These are phyloP conservation scores for Hypoxylon fragiforme DNA, from an alignment of 495 filamentous ascomycete genomes.

Conservation along the genomic window DNA sequence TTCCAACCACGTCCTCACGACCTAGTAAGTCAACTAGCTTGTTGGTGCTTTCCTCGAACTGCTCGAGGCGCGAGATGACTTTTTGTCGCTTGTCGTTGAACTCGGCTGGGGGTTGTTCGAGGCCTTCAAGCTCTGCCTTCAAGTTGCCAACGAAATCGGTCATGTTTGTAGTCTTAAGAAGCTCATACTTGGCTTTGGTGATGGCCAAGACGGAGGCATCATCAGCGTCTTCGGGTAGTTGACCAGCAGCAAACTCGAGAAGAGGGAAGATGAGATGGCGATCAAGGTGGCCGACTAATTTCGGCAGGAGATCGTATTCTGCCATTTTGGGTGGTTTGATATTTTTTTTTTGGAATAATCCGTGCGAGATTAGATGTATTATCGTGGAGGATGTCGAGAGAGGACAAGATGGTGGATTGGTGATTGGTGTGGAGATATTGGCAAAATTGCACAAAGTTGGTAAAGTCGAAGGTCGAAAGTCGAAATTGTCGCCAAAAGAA, in stretches of 20 bases:
- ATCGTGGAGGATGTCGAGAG: neutral
- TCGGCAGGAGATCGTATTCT: constrained; percentile 81
- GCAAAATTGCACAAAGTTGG: constrained; percentile 9
- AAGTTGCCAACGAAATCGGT: constrained; percentile 91
- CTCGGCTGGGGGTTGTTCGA: constrained; percentile 77
- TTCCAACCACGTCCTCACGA: constrained; percentile 82
- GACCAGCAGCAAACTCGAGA: constrained; percentile 74
- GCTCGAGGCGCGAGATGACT: constrained; percentile 77
- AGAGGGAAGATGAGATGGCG: constrained; percentile 94
- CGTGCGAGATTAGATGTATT: neutral
- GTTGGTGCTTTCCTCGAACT: constrained; percentile 79
- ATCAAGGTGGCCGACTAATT: constrained; percentile 90
- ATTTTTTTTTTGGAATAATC: too few species aligned
- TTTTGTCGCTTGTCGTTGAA: constrained; percentile 86
- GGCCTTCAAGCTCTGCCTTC: constrained; percentile 81
- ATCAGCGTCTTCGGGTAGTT: constrained; percentile 60
- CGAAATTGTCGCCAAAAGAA: constrained; percentile 16
- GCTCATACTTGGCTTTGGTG: constrained; percentile 80
- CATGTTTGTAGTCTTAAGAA: constrained; percentile 97
- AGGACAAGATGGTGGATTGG: too few species aligned
- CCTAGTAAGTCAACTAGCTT: constrained; percentile 83
- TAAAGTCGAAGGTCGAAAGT: too few species aligned
- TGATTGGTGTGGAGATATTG: neutral
- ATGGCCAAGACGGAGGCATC: constrained; percentile 66
- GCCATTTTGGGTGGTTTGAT: constrained; percentile 60